A percentile compares a stretch with the other conserved stretches of the same genome.
These are phyloP conservation scores for Tricholoma terreum DNA, from an alignment of 768 basidiomycete genomes.

Conservation along the genomic window DNA sequence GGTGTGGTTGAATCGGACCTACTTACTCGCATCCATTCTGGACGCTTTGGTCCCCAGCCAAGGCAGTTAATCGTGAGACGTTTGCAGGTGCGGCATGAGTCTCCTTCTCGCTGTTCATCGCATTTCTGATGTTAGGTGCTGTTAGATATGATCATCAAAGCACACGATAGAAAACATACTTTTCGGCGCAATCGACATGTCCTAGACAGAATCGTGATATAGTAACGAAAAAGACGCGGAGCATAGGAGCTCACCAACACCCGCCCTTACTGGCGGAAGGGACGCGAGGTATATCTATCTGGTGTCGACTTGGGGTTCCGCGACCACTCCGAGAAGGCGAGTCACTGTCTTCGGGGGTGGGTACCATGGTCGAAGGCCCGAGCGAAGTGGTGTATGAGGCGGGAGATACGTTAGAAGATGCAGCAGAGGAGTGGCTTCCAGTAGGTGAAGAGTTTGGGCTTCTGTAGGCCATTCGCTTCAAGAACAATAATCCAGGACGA, in stretches of 20 bases:
- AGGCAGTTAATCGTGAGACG: conserved; percentile 80
- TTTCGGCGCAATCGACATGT: conserved; percentile 82
- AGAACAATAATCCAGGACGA: conserved; percentile 12
- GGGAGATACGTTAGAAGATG: conserved; percentile 44
- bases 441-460: conserved; percentile 47
- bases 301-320: conserved; percentile 46
- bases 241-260: conserved; percentile 60
- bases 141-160: background rate
- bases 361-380: conserved; percentile 37
- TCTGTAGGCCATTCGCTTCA: conserved; percentile 46
- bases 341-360: conserved; percentile 23
- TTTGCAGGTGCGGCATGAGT: conserved; percentile 78
- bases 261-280: conserved; percentile 66
- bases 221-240: conserved; percentile 8
- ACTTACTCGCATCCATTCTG: conserved; percentile 85
- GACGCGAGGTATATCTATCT: conserved; percentile 50
- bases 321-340: conserved; percentile 29
- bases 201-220: conserved; percentile 39
- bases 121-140: conserved; percentile 60
- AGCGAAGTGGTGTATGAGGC: conserved; percentile 35
- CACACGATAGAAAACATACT: conserved; percentile 37
- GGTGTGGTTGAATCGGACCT: conserved; percentile 5
- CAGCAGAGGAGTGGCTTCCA: conserved; percentile 45
- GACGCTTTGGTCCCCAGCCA: conserved; percentile 80
- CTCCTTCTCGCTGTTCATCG: conserved; percentile 78